A percentile compares a stretch with the other conserved stretches of the same genome.
These are phyloP conservation scores for Talaromyces rugulosus DNA, from an alignment of 2,329 filamentous ascomycete genomes.

Conservation along the genomic window DNA sequence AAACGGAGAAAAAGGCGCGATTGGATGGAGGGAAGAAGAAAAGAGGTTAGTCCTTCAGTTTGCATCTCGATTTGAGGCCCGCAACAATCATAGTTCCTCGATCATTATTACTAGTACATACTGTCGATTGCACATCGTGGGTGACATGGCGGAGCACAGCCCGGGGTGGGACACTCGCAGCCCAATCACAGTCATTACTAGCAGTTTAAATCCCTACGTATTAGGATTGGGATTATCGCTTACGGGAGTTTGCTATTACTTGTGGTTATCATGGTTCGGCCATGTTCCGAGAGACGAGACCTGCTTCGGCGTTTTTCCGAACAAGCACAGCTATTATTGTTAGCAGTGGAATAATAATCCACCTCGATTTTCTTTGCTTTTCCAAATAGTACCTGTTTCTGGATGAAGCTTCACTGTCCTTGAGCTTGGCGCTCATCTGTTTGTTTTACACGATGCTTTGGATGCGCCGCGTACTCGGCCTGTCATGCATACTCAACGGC, in stretches of 20 bases:
- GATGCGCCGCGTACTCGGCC: not conserved
- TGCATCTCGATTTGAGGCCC: not conserved
- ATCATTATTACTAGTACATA: too few species aligned
- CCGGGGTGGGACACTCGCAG: not conserved
- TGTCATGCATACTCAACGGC: slow-evolving; percentile 8
- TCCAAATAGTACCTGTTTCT: not conserved
- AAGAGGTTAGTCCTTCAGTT: too few species aligned
- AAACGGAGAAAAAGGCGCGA: not conserved
- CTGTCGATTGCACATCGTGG: not conserved
- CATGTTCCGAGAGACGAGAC: not conserved
- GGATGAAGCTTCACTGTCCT: not conserved
- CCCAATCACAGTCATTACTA: not conserved
- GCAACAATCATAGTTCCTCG: not conserved
- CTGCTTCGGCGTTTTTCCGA: too few species aligned
- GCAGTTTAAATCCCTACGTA: not conserved
- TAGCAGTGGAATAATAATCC: too few species aligned
- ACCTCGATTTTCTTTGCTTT: too few species aligned
- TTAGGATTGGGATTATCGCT: not conserved
- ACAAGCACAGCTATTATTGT: too few species aligned
- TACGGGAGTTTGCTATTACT: too few species aligned
- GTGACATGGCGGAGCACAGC: not conserved
- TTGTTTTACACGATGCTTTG: not conserved
- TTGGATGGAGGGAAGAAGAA: too few species aligned
- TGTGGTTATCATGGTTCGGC: not conserved
- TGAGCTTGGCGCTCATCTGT: not conserved